Percentiles rank a stretch among this genome's conserved stretches.
These are phyloP conservation scores for Venturia carpophila DNA, from an alignment of 2,329 filamentous ascomycete genomes.

Conservation along the genomic window DNA sequence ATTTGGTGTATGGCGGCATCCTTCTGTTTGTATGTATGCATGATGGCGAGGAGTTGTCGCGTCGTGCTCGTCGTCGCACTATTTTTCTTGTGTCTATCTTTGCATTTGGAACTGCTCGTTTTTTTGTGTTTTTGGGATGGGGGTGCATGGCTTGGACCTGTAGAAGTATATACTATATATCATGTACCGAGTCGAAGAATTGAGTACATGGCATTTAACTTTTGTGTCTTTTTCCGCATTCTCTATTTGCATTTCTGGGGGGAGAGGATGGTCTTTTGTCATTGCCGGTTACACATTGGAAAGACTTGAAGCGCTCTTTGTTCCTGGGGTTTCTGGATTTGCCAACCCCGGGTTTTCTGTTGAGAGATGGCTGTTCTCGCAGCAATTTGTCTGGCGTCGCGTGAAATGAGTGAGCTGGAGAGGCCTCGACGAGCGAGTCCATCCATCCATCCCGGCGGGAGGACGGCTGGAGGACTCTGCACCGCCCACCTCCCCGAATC, in stretches of 20 bases:
- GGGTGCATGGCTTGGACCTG: not conserved
- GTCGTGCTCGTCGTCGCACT: not conserved
- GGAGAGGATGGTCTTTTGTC: too few species aligned
- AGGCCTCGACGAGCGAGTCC: too few species aligned
- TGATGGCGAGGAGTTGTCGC: constrained; percentile 5
- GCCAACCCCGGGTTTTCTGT: not conserved
- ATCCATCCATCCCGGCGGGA: too few species aligned
- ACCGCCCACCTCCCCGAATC: too few species aligned
- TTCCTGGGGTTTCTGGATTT: not conserved
- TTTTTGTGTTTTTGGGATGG: not conserved
- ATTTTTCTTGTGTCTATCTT: not conserved
- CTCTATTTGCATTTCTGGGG: not conserved
- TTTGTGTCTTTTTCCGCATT: not conserved
- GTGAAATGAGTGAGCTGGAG: not conserved
- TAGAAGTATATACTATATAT: constrained; percentile 11
- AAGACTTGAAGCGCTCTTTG: too few species aligned
- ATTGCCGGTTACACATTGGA: too few species aligned
- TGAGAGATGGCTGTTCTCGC: not conserved
- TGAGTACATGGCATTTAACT: not conserved
- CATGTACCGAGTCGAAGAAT: not conserved
- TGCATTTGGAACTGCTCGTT: not conserved
- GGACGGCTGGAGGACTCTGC: too few species aligned
- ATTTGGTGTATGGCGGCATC: not conserved
- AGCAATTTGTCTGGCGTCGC: too few species aligned
- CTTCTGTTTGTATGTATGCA: not conserved